phyloP scores from a whole-genome alignment of 2,329 filamentous ascomycete species.

The Diplocarpon mali region DNA sequence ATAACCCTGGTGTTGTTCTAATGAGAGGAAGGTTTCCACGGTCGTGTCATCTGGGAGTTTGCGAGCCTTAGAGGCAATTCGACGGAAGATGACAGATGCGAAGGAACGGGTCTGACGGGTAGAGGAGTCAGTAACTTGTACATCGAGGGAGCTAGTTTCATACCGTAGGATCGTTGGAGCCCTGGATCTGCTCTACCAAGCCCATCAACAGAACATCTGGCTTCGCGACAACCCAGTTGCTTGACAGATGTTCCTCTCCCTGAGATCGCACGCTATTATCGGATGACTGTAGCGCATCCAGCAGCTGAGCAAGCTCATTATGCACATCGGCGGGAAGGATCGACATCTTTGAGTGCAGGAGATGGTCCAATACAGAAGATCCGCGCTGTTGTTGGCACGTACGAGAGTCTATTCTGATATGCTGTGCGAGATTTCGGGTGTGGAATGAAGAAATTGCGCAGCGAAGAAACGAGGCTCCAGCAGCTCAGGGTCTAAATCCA shows the following conservation, averaged over 20 bases:
- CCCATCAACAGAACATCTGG: constrained; percentile 90
- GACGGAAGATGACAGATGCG: constrained; percentile 84
- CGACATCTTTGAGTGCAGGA: constrained; percentile 50
- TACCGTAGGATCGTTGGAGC: constrained; percentile 41
- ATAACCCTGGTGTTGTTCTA: constrained; percentile 60
- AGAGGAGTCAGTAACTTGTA: constrained; percentile 8
- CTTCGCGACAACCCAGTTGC: constrained; percentile 72
- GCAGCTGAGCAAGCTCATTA: constrained; percentile 71
- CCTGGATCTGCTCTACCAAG: constrained; percentile 81
- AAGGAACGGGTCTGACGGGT: constrained; percentile 68
- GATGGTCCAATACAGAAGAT: background rate
- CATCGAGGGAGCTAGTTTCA: constrained; percentile 4
- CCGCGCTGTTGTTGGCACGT: background rate
- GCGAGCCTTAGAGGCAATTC: constrained; percentile 79
- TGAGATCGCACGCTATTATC: constrained; percentile 79
- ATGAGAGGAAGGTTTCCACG: constrained; percentile 75
- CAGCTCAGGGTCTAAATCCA: too few relatives aligned
- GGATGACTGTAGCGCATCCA: constrained; percentile 77
- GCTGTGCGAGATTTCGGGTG: background rate
- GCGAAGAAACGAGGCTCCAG: background rate
- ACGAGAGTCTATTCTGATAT: background rate
- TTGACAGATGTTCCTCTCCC: constrained; percentile 83
- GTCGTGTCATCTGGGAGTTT: constrained; percentile 63
- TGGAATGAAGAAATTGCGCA: background rate
- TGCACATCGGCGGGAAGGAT: constrained; percentile 76